A percentile compares a stretch with the other conserved stretches of the same genome.
Conservation (phyloP, 208 protist genomes). For the Wallacemonas sp. region DNA sequence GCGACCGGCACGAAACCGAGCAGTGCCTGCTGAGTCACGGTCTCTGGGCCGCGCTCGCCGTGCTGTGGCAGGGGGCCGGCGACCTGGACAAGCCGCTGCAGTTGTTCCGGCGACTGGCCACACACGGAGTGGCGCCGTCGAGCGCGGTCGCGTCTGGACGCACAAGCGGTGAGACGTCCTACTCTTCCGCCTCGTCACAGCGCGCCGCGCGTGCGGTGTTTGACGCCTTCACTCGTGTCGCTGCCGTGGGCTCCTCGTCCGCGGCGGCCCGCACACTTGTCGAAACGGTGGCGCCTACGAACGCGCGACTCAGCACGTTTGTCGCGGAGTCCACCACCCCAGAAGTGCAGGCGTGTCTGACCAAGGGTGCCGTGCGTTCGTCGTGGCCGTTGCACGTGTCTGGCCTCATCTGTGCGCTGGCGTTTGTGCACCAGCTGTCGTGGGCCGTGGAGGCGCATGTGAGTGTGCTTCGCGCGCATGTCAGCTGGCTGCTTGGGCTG, state of each 20-base stretch:
- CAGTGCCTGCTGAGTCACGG: slow-evolving; percentile 33
- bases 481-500: slow-evolving; percentile 11
- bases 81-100: slow-evolving; percentile 24
- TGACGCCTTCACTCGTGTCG: not conserved
- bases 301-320: not conserved
- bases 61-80: slow-evolving; percentile 30
- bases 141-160: not conserved
- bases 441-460: slow-evolving; percentile 1
- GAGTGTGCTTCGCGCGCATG: not conserved
- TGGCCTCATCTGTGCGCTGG: slow-evolving; percentile 5
- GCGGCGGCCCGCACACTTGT: not conserved
- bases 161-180: too few species aligned
- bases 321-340: not conserved
- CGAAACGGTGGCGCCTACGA: not conserved
- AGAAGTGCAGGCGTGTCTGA: not conserved
- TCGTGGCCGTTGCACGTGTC: slow-evolving; percentile 12
- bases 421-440: slow-evolving; percentile 1
- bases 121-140: not conserved
- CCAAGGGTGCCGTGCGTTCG: not conserved
- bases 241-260: not conserved
- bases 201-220: not conserved
- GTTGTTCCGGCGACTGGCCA: slow-evolving; percentile 23
- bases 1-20: slow-evolving; percentile 29
- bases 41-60: slow-evolving; percentile 56
- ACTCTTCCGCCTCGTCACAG: not conserved